Base-by-base conservation (phyloP, 208 protist species). In the Crithidia expoeki region DNA sequence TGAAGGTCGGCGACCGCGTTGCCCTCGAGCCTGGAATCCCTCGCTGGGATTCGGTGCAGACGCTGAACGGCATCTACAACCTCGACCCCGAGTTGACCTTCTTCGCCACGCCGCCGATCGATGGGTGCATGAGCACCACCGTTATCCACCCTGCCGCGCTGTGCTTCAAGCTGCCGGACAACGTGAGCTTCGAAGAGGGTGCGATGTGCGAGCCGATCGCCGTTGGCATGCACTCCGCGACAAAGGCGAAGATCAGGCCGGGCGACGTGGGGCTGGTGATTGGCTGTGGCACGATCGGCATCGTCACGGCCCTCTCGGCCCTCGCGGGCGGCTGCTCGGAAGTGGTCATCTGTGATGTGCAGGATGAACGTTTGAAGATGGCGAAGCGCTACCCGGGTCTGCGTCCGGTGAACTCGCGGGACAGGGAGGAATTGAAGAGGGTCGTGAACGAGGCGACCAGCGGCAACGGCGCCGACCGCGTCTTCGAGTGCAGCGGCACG, bases 21-120 rank as follows among this genome's bases (percentile, higher is more conserved):
- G 81, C 84, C 21, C 69, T 92, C 50, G 89, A 94, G 74, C 82
- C 86, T 11, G 86, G 89, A 42, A 84, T 93, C 46, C 82, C 82
- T 1, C 83, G 82, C 77, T 83, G 71, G 74, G 63, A 72, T 19
- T 90, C 84, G 14, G 47, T 50, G 68, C 67, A 85, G 69, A 89
- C 82, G 47, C 81, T 81, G 21, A 70, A 57, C 34, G 88, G 88
- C 25, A 25, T 83, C 57, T 94, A 94, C 79, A 94, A 92, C 61
- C 63, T 94, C 14, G 88, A 88, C 63, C 83, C 83, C 28, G 69
- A 85, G n/a, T 60, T 94, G 25, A 72, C 66, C 25, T 94, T 94
- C 78, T 86, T 79, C 42, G 88, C 88, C 12, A 94, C 88, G 25
- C 88, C 88, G 33, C 88, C 88, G 23, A 55, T 85, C 27, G 72